phyloP scores from a whole-genome alignment of 108 stramenopile genomes.

The Nannochloropsis gaditana region DNA sequence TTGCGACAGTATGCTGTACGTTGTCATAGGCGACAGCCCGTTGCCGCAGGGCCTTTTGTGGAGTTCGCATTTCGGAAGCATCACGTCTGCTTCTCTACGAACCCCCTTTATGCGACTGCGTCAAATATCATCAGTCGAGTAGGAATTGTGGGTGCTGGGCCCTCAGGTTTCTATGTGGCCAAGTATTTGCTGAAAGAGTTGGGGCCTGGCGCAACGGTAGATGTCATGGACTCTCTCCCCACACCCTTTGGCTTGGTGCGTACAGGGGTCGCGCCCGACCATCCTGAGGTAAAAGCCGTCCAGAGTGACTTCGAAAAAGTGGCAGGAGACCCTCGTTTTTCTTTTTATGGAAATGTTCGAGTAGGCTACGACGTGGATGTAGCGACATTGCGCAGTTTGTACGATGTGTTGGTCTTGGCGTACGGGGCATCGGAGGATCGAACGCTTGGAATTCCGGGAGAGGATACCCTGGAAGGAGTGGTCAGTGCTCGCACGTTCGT shows the following conservation, averaged over 20 bases:
- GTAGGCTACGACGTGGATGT: constrained; percentile 24
- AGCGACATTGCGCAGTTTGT: constrained; percentile 24
- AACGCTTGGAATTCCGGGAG: constrained; percentile 33
- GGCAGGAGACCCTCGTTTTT: constrained; percentile 46
- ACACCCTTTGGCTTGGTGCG: constrained; percentile 89
- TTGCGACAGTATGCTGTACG: too few species aligned
- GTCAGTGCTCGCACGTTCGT: constrained; percentile 62
- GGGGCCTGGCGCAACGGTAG: constrained; percentile 52
- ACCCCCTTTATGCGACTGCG: not conserved
- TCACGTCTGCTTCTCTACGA: not conserved
- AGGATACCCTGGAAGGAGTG: constrained; percentile 55
- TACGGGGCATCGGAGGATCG: constrained; percentile 64
- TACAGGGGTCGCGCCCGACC: constrained; percentile 93
- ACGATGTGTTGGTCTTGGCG: constrained; percentile 71
- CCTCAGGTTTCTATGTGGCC: constrained; percentile 90
- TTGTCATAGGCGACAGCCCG: too few species aligned
- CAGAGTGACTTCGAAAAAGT: constrained; percentile 73
- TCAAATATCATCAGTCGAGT: constrained; percentile 41
- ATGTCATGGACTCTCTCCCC: constrained; percentile 77
- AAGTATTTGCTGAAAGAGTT: constrained; percentile 72
- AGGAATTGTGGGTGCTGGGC: constrained; percentile 73
- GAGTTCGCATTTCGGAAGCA: not conserved
- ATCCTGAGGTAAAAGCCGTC: constrained; percentile 96
- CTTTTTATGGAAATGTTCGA: constrained; percentile 73
- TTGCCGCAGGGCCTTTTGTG: too few species aligned